Percentiles rank a stretch among this genome's conserved stretches.
These are phyloP conservation scores for Melampsora occidentalis DNA, from an alignment of 1,284 basidiomycete genomes.

Conservation along the genomic window DNA sequence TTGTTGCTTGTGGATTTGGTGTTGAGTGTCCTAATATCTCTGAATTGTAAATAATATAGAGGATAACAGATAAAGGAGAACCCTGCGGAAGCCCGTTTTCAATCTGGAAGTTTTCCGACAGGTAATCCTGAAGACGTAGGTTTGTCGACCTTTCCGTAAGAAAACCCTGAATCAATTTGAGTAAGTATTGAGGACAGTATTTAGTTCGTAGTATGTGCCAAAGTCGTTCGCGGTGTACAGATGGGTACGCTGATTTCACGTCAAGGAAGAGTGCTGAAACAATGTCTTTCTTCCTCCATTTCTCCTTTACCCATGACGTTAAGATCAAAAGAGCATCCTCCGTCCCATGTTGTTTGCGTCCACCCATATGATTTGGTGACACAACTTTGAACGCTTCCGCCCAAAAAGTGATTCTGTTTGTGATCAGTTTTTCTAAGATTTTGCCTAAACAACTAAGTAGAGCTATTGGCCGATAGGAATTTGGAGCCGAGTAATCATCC, in stretches of 20 bases:
- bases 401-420: background rate
- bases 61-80: background rate
- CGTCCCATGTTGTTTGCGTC: background rate
- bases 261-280: slow-evolving; percentile 4
- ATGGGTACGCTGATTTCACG: slow-evolving; percentile 21
- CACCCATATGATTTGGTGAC: background rate
- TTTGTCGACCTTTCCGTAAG: no score
- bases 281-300: background rate
- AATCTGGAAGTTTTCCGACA: background rate
- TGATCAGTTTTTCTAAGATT: background rate
- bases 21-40: background rate
- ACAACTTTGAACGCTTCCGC: background rate
- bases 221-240: background rate
- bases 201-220: background rate
- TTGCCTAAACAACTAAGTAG: background rate
- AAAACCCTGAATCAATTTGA: no score
- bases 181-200: background rate
- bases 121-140: background rate
- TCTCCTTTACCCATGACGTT: background rate
- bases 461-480: background rate
- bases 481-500: background rate
- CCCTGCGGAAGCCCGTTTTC: background rate
- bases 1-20: background rate
- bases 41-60: slow-evolving; percentile 16
- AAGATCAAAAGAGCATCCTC: background rate